Conservation (phyloP, 1,284 basidiomycete species). For the Trichosporon coremiiforme region DNA sequence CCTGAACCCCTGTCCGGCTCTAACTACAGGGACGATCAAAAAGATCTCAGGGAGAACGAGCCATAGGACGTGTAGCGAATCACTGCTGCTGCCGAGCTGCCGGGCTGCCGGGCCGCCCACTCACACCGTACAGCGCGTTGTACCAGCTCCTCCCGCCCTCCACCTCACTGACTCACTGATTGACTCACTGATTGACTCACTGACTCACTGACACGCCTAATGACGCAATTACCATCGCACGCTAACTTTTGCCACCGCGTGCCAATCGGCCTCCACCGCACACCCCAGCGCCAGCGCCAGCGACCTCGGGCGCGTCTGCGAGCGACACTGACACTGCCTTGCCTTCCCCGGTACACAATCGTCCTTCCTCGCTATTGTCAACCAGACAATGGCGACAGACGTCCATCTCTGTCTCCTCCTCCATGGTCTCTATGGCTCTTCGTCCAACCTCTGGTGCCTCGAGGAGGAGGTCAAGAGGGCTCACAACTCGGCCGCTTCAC, state of each 20-base stretch:
- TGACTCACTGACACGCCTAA: neutral
- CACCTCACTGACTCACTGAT: too few relatives aligned
- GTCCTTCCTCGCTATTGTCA: neutral
- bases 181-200: too few relatives aligned
- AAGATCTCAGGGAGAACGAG: neutral
- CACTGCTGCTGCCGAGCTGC: too few relatives aligned
- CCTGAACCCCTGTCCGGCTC: neutral
- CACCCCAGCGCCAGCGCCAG: too few relatives aligned
- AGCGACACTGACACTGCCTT: too few relatives aligned
- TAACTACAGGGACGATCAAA: neutral
- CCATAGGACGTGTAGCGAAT: neutral
- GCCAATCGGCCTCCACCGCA: neutral
- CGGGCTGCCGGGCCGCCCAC: too few relatives aligned
- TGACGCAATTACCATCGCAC: neutral
- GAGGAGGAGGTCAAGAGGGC: constrained; percentile 40
- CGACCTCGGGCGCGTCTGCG: too few relatives aligned
- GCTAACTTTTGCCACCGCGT: neutral
- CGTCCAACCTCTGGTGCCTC: constrained; percentile 43
- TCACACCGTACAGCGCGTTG: neutral
- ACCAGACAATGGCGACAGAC: neutral
- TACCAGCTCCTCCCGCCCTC: too few relatives aligned
- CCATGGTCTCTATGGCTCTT: constrained; percentile 54
- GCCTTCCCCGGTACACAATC: neutral
- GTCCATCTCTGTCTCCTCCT: constrained; percentile 54
- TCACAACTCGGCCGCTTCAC: neutral